Evolutionary conservation across 176 grass and related monocot genomes (phyloP), one percentile per base, ranked within the genome.

Genomic region (Secale cereale): DNA sequence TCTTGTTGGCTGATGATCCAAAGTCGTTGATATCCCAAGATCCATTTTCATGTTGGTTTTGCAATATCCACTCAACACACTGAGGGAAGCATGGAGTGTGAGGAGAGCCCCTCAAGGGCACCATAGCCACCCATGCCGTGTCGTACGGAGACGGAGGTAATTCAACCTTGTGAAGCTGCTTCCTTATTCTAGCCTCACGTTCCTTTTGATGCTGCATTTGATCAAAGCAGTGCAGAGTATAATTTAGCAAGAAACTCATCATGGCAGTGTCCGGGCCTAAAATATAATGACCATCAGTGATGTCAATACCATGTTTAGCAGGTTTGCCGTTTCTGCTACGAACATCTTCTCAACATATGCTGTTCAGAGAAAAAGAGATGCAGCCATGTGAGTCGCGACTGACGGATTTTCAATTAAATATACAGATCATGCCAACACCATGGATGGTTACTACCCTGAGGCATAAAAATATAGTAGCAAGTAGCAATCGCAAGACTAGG

Each of bases 11-110:
- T 35, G 72, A 77, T 7, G 37, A 63, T 41, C 64, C 33, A 2
- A 29, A 20, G 27, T 57, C 17, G 31, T 27, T 16, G 37, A 79
- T 65, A 39, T 81, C 88, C 94, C 94, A 95, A 7, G 91, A 92
- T n/a, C 94, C 86, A 66, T 92, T 78, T 78, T 7, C 10, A 27
- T 85, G 76, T 69, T 92, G 94, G 78, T 79, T 89, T 23, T 88
- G 36, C 35, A 92, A 30, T 70, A 95, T 87, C 94, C 94, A 95
- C 31, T 92, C 35, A 1, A 95, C 9, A 26, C 88, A 92, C 3
- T 77, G 81, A 20, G 80, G 86, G 73, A 92, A 95, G 83, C 80
- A 77, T 50, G 88, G 80, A 50, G 35, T 12, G 17, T 30, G 22
- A 78, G 40, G 37, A 36, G 76, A 83, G 46, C 28, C 82, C 17